These are phyloP conservation scores for Aciculosporium take DNA, from an alignment of 2,329 filamentous ascomycete genomes.

Conservation along the genomic window DNA sequence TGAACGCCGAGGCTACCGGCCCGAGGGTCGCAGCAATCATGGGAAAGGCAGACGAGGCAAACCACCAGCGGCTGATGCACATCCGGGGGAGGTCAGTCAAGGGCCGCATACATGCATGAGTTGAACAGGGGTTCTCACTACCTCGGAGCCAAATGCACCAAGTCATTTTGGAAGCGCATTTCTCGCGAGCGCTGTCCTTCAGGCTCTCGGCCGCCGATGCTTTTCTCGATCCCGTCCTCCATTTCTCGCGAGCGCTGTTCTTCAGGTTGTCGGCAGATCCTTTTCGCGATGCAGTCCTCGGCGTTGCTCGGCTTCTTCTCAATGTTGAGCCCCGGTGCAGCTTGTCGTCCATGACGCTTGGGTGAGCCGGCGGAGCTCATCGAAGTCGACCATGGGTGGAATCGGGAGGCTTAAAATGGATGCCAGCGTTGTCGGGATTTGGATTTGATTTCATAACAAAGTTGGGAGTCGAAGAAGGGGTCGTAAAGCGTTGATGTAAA, in stretches of 20 bases:
- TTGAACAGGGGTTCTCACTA: conserved; percentile 12
- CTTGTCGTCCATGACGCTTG: conserved; percentile 26
- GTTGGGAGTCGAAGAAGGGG: not conserved
- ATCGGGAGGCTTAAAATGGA: not conserved
- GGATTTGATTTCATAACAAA: not conserved
- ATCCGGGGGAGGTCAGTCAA: not conserved
- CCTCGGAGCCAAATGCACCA: conserved; percentile 31
- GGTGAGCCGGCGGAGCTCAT: not conserved
- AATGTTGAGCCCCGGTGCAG: conserved; percentile 23
- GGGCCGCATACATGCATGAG: not conserved
- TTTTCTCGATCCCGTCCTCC: no score
- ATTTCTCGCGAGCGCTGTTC: conserved; percentile 8
- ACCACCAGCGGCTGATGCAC: conserved; percentile 45
- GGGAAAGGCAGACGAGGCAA: conserved; percentile 52
- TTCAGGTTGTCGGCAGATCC: not conserved
- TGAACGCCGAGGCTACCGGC: conserved; percentile 76
- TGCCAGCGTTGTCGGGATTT: not conserved
- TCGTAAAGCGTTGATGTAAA: not conserved
- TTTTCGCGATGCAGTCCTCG: conserved; percentile 12
- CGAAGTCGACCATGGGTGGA: not conserved
- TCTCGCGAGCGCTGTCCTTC: conserved; percentile 5
- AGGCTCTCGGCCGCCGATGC: not conserved
- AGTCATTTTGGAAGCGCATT: conserved; percentile 22
- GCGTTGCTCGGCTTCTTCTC: conserved; percentile 18
- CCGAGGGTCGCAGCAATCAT: conserved; percentile 74